Evolutionary conservation across 257 asterid species (phyloP).

Genomic region (Fraxinus anomala): DNA sequence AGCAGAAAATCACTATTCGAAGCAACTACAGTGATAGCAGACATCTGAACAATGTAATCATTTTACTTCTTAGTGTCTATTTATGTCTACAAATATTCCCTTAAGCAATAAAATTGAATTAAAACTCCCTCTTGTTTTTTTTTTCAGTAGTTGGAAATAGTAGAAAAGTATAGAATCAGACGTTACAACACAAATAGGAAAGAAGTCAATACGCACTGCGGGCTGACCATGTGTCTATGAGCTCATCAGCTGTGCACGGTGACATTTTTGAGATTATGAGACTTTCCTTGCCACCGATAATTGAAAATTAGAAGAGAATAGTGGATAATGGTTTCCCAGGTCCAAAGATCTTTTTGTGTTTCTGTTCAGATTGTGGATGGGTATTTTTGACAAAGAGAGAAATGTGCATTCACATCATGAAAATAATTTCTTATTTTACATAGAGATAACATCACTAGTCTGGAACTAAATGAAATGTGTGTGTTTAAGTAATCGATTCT

Average conservation of each 20-base stretch:
- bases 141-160: background rate
- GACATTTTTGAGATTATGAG: background rate
- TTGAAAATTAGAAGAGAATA: background rate
- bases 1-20: background rate
- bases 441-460: background rate
- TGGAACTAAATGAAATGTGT: background rate
- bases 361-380: background rate
- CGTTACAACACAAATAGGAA: background rate
- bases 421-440: background rate
- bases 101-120: background rate
- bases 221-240: background rate
- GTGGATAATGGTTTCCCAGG: background rate
- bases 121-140: background rate
- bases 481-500: slow-evolving; percentile 15
- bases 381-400: background rate
- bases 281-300: background rate
- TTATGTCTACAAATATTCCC: background rate
- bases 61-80: background rate
- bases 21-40: background rate
- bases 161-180: background rate
- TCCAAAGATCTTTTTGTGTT: background rate
- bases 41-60: background rate
- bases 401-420: background rate
- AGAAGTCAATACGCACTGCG: background rate
- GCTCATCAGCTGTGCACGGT: background rate